Base-by-base conservation (phyloP, 768 basidiomycete genomes). In the Rhizopogon vesiculosus region DNA sequence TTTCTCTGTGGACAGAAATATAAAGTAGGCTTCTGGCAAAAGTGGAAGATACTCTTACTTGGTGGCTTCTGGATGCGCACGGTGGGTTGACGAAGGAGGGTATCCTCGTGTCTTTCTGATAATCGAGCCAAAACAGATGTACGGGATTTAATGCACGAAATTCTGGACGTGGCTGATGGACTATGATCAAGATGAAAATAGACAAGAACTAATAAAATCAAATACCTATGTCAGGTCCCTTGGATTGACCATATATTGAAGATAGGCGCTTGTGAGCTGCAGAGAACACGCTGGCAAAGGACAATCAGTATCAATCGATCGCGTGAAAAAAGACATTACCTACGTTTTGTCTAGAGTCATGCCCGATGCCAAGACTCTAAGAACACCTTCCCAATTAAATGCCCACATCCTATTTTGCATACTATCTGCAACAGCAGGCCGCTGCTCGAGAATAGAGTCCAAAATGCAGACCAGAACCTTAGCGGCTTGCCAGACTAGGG, bases 361-460 rank as follows among this genome's bases (percentile, higher is more conserved):
- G 61, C 71, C 71, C 12, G 76, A 71, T 42, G 74, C 74, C 10
- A 83, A 71, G 4, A 81, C 72, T 31, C 80, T 77, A 18, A 90
- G 68, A n/a, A 90, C 79, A 48, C 74, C 73, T 53, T 80, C 76
- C 88, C 89, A 91, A 35, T 74, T 74, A 51, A 89, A 72, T 5
- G 85, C 81, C 48, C 75, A 76, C 7, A 84, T 70, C 10, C 89
- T 79, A 62, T 86, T 82, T 60, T 87, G 86, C 77, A 84, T 77
- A 57, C 83, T 84, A 31, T 79, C 76, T 19, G 80, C 72, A 2
- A 79, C 78, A 2, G 74, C 66, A 8, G 85, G 86, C 0, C 79
- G 77, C 56, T 86, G 81, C 18, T 76, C 73, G 7, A 80, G 80
- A 41, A 90, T 66, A 22, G 79, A 64, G 44, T 78, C 77, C 28